phyloP scores from a whole-genome alignment of 352 stramenopile species.

The Phytophthora hibernalis region DNA sequence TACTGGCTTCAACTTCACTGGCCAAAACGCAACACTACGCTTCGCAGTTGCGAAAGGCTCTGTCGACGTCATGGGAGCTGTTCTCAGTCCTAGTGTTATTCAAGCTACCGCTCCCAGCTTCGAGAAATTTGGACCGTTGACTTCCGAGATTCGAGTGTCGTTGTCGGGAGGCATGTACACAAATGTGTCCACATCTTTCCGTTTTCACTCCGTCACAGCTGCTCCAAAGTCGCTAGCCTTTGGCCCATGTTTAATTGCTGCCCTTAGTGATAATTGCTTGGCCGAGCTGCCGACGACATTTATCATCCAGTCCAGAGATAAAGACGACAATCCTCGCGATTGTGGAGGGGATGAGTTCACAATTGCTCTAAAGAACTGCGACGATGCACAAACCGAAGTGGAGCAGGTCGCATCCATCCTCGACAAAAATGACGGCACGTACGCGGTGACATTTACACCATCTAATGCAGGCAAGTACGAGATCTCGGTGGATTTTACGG shows the following conservation, averaged over 20 bases:
- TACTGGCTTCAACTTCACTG: conserved; percentile 93
- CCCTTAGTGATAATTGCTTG: conserved; percentile 70
- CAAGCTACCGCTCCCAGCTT: conserved; percentile 94
- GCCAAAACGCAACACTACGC: conserved; percentile 84
- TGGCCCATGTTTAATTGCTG: conserved; percentile 87
- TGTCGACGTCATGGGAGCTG: conserved; percentile 90
- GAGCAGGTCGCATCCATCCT: conserved; percentile 57
- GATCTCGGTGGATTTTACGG: conserved; percentile 92
- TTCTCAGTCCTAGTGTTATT: conserved; percentile 89
- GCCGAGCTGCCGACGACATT: conserved; percentile 86
- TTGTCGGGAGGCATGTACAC: conserved; percentile 93
- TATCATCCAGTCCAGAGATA: conserved; percentile 93
- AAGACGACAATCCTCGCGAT: conserved; percentile 86
- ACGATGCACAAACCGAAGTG: conserved; percentile 50
- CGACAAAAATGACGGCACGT: conserved; percentile 95
- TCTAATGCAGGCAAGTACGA: conserved; percentile 84
- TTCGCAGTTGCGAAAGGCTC: conserved; percentile 95
- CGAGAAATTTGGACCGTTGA: conserved; percentile 93
- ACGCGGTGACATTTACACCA: conserved; percentile 92
- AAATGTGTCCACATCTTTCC: conserved; percentile 87
- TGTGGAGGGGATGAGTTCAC: conserved; percentile 96
- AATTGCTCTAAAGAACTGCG: conserved; percentile 62
- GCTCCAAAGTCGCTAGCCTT: conserved; percentile 94
- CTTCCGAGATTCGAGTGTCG: conserved; percentile 90
- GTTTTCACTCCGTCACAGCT: conserved; percentile 95